Base-by-base conservation (phyloP, 192 early-diverging fungal species). In the Rhizophagus sp. region DNA sequence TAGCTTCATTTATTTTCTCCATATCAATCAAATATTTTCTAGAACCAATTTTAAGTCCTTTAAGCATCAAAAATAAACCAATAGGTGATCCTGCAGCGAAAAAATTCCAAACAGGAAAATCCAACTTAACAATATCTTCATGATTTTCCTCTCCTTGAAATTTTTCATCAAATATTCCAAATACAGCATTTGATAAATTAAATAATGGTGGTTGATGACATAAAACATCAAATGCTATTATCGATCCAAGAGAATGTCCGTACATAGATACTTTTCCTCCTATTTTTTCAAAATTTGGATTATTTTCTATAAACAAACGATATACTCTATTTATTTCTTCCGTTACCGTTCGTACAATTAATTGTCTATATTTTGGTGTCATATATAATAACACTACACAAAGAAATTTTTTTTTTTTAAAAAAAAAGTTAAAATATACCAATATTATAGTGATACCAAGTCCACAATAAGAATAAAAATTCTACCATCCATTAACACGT, bases 21-120 rank as follows among this genome's bases (percentile, higher is more conserved):
- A 15, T 17, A 75, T 17, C 25, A 19, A 50, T 5, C 5, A 50
- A 73, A 73, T 73, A 73, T 8, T 73, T 80, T 74, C 88, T 86
- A 11, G 89, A 86, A 7, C 80, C 82, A 13, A 96, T 81, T 68
- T 91, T 93, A 50, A 90, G 85, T 6, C 93, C 93, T 81, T 92
- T 94, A 5, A 96, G 81, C 22, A 96, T 80, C 33, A 96, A 81
- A 71, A 96, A 94, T 9, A 96, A 81, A 3, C 93, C 95, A 24
- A 96, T 87, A 4, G 95, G 95, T 17, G 93, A 95, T n/a, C 95
- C 95, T 19, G 94, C 86, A 9, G 90, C 91, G 50, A 95, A 96
- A 62, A 96, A 90, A 66, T 90, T 93, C 36, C 91, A 84, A 7
- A 95, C 93, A 1, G 87, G 81, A 78, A 95, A 95, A 69, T 91